A percentile compares a stretch with the other conserved stretches of the same genome.
phyloP scores from a whole-genome alignment of 2,329 filamentous ascomycete species.

The Westerdykella aurantiaca region DNA sequence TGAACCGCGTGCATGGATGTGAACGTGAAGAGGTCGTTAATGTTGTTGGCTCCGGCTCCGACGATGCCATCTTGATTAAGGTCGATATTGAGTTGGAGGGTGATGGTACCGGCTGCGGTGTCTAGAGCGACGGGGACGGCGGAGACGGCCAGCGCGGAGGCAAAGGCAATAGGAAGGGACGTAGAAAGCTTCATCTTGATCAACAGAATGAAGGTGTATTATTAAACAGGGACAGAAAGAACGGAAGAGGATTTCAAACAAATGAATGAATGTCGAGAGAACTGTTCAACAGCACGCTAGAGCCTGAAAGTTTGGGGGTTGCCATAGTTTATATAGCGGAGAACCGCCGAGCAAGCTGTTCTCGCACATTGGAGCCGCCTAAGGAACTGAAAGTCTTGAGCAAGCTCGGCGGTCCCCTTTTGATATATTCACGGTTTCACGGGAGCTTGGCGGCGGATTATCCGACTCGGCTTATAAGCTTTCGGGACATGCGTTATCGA shows the following conservation, averaged over 20 bases:
- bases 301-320: neutral
- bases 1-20: conserved; percentile 46
- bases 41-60: conserved; percentile 1
- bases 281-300: conserved; percentile 22
- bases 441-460: neutral
- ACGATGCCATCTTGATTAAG: conserved; percentile 7
- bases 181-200: conserved; percentile 14
- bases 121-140: conserved; percentile 12
- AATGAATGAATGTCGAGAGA: conserved; percentile 11
- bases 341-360: neutral
- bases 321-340: neutral
- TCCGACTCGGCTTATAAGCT: neutral
- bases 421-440: neutral
- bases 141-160: conserved; percentile 6
- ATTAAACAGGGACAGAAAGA: neutral
- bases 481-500: neutral
- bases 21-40: conserved; percentile 34
- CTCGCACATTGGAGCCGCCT: neutral
- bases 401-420: neutral
- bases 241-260: neutral
- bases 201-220: conserved; percentile 4
- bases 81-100: conserved; percentile 17
- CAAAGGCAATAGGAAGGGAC: conserved; percentile 4
- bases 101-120: conserved; percentile 10
- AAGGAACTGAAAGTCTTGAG: neutral